A percentile compares a stretch with the other conserved stretches of the same genome.
phyloP scores from a whole-genome alignment of 208 protist genomes.

The Wallacemonas sp. region DNA sequence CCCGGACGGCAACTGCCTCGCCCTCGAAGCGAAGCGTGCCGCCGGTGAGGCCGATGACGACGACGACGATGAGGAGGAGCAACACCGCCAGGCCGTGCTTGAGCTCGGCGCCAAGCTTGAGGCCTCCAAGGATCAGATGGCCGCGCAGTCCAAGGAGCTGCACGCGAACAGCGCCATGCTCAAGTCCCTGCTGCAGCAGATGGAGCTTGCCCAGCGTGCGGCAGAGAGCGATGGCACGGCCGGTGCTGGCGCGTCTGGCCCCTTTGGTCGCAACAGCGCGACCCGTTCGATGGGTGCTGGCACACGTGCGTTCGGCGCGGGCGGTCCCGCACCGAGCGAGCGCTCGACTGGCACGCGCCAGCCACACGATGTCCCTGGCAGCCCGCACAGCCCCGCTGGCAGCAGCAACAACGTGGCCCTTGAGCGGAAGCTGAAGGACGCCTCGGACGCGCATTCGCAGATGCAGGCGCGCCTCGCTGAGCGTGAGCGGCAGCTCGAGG shows the following conservation, averaged over 20 bases:
- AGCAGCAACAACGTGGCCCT: background rate
- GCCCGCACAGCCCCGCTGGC: background rate
- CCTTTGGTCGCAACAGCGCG: background rate
- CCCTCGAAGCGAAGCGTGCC: constrained; percentile 27
- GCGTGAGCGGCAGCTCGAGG: constrained; percentile 2
- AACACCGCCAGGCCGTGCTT: background rate
- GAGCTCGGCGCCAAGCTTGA: constrained; percentile 20
- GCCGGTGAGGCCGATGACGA: constrained; percentile 20
- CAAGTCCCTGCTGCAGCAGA: constrained; percentile 49
- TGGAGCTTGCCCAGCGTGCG: constrained; percentile 38
- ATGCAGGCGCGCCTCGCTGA: background rate
- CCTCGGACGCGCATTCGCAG: background rate
- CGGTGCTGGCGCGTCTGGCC: background rate
- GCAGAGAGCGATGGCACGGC: background rate
- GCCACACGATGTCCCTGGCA: constrained; percentile 2
- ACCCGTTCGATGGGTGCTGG: background rate
- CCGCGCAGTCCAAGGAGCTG: constrained; percentile 34
- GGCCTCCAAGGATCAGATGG: constrained; percentile 34
- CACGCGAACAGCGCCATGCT: constrained; percentile 31
- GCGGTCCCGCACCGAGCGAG: constrained; percentile 10
- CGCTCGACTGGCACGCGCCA: constrained; percentile 1
- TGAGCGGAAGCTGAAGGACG: constrained; percentile 15
- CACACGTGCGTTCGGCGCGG: background rate
- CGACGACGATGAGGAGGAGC: constrained; percentile 27
- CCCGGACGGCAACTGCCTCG: constrained; percentile 62